Evolutionary conservation across 2,329 filamentous ascomycete species (phyloP).

Genomic region (Ceratocystis destructans): DNA sequence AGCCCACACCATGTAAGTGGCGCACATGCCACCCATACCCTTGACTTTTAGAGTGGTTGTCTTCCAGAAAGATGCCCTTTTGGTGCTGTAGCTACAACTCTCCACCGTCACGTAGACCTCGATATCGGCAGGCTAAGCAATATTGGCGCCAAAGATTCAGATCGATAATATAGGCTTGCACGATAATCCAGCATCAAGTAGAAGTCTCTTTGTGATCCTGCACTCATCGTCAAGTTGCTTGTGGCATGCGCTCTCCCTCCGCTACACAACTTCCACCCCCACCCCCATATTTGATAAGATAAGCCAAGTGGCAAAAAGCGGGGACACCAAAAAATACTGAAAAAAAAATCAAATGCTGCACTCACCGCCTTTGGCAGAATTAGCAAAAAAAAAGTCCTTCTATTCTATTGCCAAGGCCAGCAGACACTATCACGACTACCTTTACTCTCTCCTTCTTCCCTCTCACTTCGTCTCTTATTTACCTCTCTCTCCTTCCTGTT

Average conservation of each 20-base stretch:
- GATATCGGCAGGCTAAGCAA: too few species aligned
- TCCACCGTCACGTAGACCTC: not conserved
- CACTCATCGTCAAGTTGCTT: too few species aligned
- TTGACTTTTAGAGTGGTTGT: constrained; percentile 7
- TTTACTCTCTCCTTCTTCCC: not conserved
- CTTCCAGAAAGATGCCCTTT: not conserved
- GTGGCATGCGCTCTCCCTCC: too few species aligned
- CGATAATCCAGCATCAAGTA: too few species aligned
- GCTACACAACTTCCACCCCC: not conserved
- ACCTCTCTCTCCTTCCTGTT: not conserved
- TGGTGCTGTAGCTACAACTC: not conserved
- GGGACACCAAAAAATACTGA: constrained; percentile 20
- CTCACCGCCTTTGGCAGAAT: constrained; percentile 9
- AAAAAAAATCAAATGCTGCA: constrained; percentile 14
- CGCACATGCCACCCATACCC: not conserved
- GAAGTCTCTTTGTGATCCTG: too few species aligned
- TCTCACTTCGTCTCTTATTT: constrained; percentile 9
- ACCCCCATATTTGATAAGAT: constrained; percentile 22
- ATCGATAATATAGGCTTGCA: too few species aligned
- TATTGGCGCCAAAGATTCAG: too few species aligned
- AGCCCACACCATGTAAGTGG: not conserved
- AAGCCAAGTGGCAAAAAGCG: constrained; percentile 18
- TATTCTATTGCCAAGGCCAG: constrained; percentile 1
- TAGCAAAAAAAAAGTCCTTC: constrained; percentile 14
- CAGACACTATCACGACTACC: not conserved